These are phyloP conservation scores for Suhomyces bolitotheri DNA, from an alignment of 1,139 yeast genomes.

Conservation along the genomic window DNA sequence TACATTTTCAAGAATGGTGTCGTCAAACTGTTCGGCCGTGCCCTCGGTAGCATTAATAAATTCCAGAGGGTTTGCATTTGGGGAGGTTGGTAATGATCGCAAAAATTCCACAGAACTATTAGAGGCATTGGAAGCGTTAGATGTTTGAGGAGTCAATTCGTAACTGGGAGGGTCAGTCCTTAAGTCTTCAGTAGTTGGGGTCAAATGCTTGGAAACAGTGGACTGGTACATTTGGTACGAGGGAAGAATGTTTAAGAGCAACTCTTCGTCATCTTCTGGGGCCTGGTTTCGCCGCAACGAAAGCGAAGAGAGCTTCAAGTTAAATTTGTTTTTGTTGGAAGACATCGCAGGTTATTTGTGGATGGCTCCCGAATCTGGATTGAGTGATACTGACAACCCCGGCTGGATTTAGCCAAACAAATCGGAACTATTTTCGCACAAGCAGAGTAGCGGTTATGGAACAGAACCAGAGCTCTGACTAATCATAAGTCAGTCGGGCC, in stretches of 20 bases:
- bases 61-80: conserved; percentile 16
- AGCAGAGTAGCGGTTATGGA: no score
- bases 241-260: conserved; percentile 41
- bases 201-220: conserved; percentile 38
- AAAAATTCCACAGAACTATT: conserved; percentile 21
- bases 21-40: conserved; percentile 24
- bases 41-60: conserved; percentile 6
- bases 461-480: no score
- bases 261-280: conserved; percentile 24
- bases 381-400: no score
- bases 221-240: conserved; percentile 45
- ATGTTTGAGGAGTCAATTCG: conserved; percentile 30
- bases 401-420: no score
- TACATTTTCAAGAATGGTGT: conserved; percentile 37
- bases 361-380: no score
- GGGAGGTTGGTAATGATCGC: conserved; percentile 24
- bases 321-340: conserved; percentile 17
- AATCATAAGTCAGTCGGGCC: no score
- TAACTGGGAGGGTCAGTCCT: conserved; percentile 39
- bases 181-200: conserved; percentile 36
- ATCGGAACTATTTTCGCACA: no score
- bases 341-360: no score
- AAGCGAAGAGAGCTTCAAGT: conserved; percentile 20
- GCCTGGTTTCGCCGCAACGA: conserved; percentile 11
- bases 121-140: conserved; percentile 18